Base-by-base conservation (phyloP, 495 filamentous ascomycete genomes). In the Pyronema omphalodes region DNA sequence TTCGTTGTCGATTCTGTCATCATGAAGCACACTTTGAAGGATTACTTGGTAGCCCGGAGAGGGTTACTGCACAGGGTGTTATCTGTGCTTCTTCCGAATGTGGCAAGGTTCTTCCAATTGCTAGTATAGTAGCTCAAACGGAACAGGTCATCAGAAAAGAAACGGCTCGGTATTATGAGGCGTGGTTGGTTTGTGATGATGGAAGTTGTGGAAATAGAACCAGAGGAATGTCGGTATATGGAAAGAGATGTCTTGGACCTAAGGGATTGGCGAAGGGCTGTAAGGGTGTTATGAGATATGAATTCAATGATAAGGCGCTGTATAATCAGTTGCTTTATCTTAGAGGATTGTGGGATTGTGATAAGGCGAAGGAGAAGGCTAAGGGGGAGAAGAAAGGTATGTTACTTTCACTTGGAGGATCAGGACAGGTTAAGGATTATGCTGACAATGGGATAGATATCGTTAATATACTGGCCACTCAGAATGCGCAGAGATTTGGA, bases 281-380 rank as follows among this genome's bases (percentile, higher is more conserved):
- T 67, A 68, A 76, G n/a, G 93, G 93, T 3, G 72, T 78, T 11
- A 96, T 96, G 91, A 68, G 73, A 23, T 96, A 84, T 60, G 88
- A 93, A 71, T 82, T 81, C 58, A 73, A 74, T n/a, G 88, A 94
- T 73, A 83, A 86, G 67, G 82, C 77, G 61, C 71, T 96, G 55
- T 96, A 94, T 69, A 95, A 91, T 68, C 91, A 98, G 71, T 72
- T 98, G 39, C 66, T 94, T 39, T 98, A 93, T 72, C 88, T 89
- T 64, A 73, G 80, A 23, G 73, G 76, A 19, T 68, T 95, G 57
- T 98, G 83, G 74, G 88, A 98, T 68, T 86, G 93, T 29, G 86
- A 94, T 19, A 86, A 83, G 71, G 84, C 82, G 37, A 78, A 76
- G 60, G 63, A 60, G 23, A 73, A 73, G 43, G 71, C 71, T 4